Conservation (phyloP, 441 rosid species). For the Kokia cookei region DNA sequence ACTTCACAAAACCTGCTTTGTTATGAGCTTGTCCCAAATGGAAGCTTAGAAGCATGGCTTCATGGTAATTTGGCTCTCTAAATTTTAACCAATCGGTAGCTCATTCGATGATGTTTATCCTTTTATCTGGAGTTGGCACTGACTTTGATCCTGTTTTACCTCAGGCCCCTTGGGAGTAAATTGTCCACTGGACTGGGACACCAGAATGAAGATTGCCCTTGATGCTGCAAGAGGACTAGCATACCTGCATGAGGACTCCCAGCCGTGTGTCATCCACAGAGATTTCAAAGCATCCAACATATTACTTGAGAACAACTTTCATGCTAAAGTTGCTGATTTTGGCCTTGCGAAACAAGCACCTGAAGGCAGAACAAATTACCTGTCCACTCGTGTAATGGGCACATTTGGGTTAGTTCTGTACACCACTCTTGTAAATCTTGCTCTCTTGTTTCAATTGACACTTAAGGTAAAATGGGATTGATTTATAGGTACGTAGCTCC, state of each 20-base stretch:
- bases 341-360: conserved; percentile 98
- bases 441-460: conserved; percentile 3
- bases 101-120: neutral
- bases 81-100: neutral
- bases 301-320: conserved; percentile 87
- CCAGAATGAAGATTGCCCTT: conserved; percentile 95
- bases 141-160: conserved; percentile 19
- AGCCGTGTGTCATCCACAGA: conserved; percentile 93
- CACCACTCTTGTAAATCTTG: neutral
- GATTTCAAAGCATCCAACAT: conserved; percentile 96
- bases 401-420: conserved; percentile 74
- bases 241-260: conserved; percentile 95
- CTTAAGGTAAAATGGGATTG: conserved; percentile 12
- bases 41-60: conserved; percentile 94
- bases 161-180: conserved; percentile 87
- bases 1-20: conserved; percentile 87
- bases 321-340: conserved; percentile 95
- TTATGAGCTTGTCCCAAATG: conserved; percentile 94
- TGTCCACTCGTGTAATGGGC: conserved; percentile 97
- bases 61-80: conserved; percentile 51
- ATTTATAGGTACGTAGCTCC: conserved; percentile 86
- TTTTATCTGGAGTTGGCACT: conserved; percentile 5
- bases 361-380: conserved; percentile 86
- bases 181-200: conserved; percentile 93
- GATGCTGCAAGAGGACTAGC: conserved; percentile 98